Evolutionary conservation across 495 filamentous ascomycete species (phyloP), one percentile per base, ranked within the genome.

Genomic region (Durotheca rogersii): DNA sequence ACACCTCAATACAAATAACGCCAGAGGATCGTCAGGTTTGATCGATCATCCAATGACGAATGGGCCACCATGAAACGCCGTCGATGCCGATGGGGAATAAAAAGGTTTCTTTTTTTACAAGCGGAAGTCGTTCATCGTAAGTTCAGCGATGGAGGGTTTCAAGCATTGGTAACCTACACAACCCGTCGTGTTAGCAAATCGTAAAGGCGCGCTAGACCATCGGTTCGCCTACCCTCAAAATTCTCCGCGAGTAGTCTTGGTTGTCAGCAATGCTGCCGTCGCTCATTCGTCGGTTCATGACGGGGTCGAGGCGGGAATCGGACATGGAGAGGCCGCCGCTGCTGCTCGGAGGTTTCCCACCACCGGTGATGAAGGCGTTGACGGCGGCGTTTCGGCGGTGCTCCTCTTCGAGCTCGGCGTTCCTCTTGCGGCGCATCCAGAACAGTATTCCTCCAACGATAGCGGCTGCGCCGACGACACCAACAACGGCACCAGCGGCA

Each of bases 181-280:
- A 21, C 7, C 0, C 20, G 52, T 73, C 56, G 71, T 70, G 60
- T 20, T 51, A 56, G 32, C 7, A 12, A 18, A 9, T 17, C 15
- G 4, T 6, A 1, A 32, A 2, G 2, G n/a, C n/a, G n/a, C n/a
- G n/a, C n/a, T n/a, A n/a, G n/a, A n/a, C n/a, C n/a, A 2, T n/a
- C 9, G 11, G 12, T 42, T 70, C 79, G 47, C n/a, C n/a, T 74
- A 93, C 93, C 83, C 93, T 89, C 65, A 98, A 77, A 67, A 98
- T 95, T 62, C 87, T 86, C 68, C 93, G 81, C 48, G 93, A 96
- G 72, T 96, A 98, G 69, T 97, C 93, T 67, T 94, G 83, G 71
- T 96, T 93, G 66, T 98, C 94, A 58, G 91, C 92, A 65, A 98
- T 97, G 72, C 92, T 96, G 58, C 92, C 93, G 69, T 92, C 88